Evolutionary conservation across 129 eudicot genomes (phyloP), one percentile per base, ranked within the genome.

Genomic region (Saposhnikovia divaricata): DNA sequence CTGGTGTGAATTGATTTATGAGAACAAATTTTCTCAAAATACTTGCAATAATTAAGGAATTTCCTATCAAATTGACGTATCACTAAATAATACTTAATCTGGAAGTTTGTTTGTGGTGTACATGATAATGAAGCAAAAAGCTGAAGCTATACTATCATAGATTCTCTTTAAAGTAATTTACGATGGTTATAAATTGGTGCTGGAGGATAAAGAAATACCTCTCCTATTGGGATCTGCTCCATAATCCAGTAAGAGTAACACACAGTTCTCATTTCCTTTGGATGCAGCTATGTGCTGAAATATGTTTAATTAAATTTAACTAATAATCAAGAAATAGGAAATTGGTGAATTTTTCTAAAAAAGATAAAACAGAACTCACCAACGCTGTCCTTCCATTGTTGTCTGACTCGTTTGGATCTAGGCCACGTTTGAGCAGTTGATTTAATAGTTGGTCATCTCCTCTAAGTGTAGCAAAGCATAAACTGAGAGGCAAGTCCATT

Each of bases 271-370:
- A 46, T 81, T 86, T 83, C 99, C 99, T 85, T 92, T 86, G 37
- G 99, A 85, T 38, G 99, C 95, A 7, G 98, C 99, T 78, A 96
- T 88, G 63, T 96, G 99, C 99, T 96, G 96, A 74, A 59, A 51
- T 14, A 70, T 28, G 76, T 21, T 27, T 76, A 53, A 27, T 27
- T n/a, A 25, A 45, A 65, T 59, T 31, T 28, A 43, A 74, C 25
- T 37, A 16, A 34, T 47, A 27, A 19, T 72, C 6, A 14, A 59
- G 25, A 45, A n/a, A 23, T 38, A 9, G 46, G 38, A 40, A 43
- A 61, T 12, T 28, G 19, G 43, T 4, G 3, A 11, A 13, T 13
- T 68, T 15, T 68, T 68, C 10, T 15, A 61, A 57, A n/a, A 13
- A 9, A 25, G 7, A 66, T 19, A 50, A 28, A 70, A 23, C 88